Evolutionary conservation across 306 rosid species (phyloP).

Genomic region (Vigna angularis): DNA sequence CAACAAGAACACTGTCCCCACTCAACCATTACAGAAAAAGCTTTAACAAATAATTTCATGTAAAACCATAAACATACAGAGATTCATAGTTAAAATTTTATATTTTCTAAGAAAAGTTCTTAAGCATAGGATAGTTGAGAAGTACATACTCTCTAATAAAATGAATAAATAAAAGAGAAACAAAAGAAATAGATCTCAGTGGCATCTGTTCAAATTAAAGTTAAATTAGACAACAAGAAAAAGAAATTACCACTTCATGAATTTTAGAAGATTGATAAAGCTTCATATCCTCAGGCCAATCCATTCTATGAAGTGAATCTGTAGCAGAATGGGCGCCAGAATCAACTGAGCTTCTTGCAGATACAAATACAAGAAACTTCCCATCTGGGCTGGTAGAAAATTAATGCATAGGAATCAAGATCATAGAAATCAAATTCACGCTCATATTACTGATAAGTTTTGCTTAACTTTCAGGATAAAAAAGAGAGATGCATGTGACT

Average conservation of each 20-base stretch:
- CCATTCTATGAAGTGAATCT: slow-evolving; percentile 90
- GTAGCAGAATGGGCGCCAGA: slow-evolving; percentile 93
- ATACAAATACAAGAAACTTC: slow-evolving; percentile 78
- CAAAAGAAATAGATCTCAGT: slow-evolving; percentile 32
- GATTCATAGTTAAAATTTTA: slow-evolving; percentile 4
- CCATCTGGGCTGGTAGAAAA: slow-evolving; percentile 89
- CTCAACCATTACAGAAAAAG: no score
- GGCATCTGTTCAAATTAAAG: slow-evolving; percentile 29
- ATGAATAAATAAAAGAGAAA: slow-evolving; percentile 27
- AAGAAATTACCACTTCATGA: slow-evolving; percentile 75
- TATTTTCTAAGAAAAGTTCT: slow-evolving; percentile 2
- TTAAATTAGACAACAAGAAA: slow-evolving; percentile 15
- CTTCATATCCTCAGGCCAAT: slow-evolving; percentile 69
- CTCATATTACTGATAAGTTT: slow-evolving; percentile 32
- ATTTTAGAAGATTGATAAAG: slow-evolving; percentile 54
- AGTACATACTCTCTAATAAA: slow-evolving; percentile 8
- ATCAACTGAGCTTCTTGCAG: slow-evolving; percentile 82
- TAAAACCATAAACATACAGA: slow-evolving; percentile 12
- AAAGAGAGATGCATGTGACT: background rate
- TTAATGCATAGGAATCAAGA: slow-evolving; percentile 42
- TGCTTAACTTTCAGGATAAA: slow-evolving; percentile 5
- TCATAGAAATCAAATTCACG: slow-evolving; percentile 25
- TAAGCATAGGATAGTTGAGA: slow-evolving; percentile 16
- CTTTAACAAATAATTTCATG: background rate
- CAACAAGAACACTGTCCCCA: no score